Conservation (phyloP, 2,329 filamentous ascomycete species). For the Colletotrichum siamense region DNA sequence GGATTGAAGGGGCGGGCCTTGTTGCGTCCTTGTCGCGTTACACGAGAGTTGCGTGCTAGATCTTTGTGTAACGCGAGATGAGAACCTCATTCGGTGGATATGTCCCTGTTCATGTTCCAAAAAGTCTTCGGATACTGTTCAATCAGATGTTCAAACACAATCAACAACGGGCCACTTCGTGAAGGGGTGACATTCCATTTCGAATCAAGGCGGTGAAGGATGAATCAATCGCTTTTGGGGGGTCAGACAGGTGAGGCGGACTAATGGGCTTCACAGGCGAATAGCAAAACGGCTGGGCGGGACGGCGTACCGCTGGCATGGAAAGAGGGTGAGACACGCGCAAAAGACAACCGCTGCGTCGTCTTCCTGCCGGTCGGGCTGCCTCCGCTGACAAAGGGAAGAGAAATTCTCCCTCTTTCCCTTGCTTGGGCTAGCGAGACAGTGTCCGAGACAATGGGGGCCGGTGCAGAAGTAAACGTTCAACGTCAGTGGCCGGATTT, state of each 20-base stretch:
- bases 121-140: background rate
- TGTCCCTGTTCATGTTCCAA: background rate
- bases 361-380: background rate
- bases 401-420: background rate
- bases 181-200: background rate
- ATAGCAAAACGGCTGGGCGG: slow-evolving; percentile 4
- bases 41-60: background rate
- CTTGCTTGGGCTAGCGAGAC: slow-evolving; percentile 3
- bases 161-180: background rate
- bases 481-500: slow-evolving; percentile 1
- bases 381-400: background rate
- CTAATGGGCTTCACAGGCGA: background rate
- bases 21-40: background rate
- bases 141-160: background rate
- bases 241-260: background rate
- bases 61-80: background rate
- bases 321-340: slow-evolving; percentile 4
- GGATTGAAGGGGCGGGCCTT: background rate
- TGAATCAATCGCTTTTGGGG: background rate
- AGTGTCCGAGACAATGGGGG: background rate
- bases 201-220: background rate
- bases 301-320: slow-evolving; percentile 15
- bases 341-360: background rate
- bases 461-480: slow-evolving; percentile 5
- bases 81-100: background rate